Evolutionary conservation across 2,329 filamentous ascomycete genomes (phyloP), one percentile per base, ranked within the genome.

Genomic region (Exophiala oligosperma): DNA sequence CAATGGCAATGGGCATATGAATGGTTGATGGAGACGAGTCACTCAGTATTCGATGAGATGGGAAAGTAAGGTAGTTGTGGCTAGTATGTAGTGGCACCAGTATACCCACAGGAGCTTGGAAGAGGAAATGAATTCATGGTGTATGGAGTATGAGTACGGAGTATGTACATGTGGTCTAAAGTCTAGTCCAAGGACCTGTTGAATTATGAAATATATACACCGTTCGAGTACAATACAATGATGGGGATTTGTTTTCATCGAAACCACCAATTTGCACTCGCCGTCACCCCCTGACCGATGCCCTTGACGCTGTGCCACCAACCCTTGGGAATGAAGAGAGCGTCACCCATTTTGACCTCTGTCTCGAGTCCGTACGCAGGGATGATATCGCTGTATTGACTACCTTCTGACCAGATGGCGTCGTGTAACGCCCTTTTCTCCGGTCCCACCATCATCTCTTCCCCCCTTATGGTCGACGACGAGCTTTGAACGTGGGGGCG

Each of bases 281-380:
- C 84, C 54, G 81, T 86, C 52, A 85, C 79, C 23, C 81, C 78
- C 54, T 76, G 66, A 1, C 83, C 84, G 47, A 80, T 67, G 40
- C 90, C 89, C 69, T 82, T 86, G 54, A 95, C 84, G 69, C 88
- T 90, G 79, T 95, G 91, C 91, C 91, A 95, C 90, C 90, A 94
- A 1, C 89, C 89, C 59, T 84, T 83, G 0, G 91, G 91, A 38
- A 95, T 91, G 70, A 91, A 94, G 7, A 95, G 68, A 0, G 81
- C 85, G 74, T 94, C 89, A 0, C 88, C 90, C 3, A 83, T 77
- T 0, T 76, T 72, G 12, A 97, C 69, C 3, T 74, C 70, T 1
- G 81, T 83, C 68, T 91, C 83, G 61, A 72, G 64, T 66, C 75
- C 65, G 48, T 67, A 65, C 21, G 52, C 59, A 1, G 69, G 62